phyloP scores from a whole-genome alignment of 257 asterid genomes.

The Nyctanthes arbortristis region DNA sequence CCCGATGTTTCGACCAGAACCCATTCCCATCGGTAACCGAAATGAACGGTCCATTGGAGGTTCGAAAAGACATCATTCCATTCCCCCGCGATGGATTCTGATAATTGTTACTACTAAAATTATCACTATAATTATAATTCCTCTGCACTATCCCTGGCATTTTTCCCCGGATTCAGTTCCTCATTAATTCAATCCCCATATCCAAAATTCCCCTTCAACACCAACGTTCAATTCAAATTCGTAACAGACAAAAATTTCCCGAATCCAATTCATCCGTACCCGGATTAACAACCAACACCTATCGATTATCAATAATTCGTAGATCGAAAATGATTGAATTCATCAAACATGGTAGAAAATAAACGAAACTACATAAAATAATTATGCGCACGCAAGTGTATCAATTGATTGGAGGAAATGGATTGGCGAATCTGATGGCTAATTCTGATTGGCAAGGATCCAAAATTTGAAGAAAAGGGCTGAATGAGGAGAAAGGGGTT shows the following conservation, averaged over 20 bases:
- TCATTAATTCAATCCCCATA: constrained; percentile 46
- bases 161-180: constrained; percentile 41
- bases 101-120: constrained; percentile 28
- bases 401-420: constrained; percentile 27
- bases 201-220: constrained; percentile 28
- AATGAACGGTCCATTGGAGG: constrained; percentile 40
- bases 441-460: constrained; percentile 43
- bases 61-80: constrained; percentile 41
- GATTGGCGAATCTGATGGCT: constrained; percentile 42
- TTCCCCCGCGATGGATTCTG: constrained; percentile 38
- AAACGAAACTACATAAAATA: constrained; percentile 10
- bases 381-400: constrained; percentile 18
- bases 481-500: constrained; percentile 29
- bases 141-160: constrained; percentile 86
- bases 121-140: constrained; percentile 33
- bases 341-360: constrained; percentile 27
- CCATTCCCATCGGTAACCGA: constrained; percentile 43
- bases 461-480: constrained; percentile 46
- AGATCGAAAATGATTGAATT: constrained; percentile 45
- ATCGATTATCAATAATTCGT: constrained; percentile 22
- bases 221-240: constrained; percentile 34
- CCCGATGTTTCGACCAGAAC: constrained; percentile 78
- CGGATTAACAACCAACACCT: constrained; percentile 15
- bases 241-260: background rate
- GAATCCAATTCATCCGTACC: constrained; percentile 20